Evolutionary conservation across 139 green algal genomes (phyloP), one percentile per base, ranked within the genome.

Genomic region (Chlamydomonas sp.): DNA sequence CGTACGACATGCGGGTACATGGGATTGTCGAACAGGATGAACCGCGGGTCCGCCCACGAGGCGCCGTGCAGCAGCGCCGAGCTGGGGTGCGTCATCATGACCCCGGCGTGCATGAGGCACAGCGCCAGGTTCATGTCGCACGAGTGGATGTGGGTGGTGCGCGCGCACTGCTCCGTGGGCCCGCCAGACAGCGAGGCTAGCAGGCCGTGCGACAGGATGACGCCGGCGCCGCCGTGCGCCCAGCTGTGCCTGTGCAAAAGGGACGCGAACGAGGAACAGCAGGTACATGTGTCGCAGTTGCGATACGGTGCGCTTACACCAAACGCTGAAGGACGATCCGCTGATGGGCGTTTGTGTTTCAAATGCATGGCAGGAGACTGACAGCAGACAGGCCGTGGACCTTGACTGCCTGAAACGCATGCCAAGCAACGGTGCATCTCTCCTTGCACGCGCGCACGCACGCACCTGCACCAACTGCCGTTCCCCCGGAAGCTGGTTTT

Each of bases 71-170:
- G 82, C 82, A n/a, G 60, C 9, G 82, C 82, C 2, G 16, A 63
- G n/a, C 82, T 71, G 8, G 82, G 82, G 62, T 86, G 82, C n/a
- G 82, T 86, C 20, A 86, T 63, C 71, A 79, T 86, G 69, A 63
- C 78, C 20, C 3, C 18, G 7, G 78, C 63, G 5, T 9, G 31
- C 82, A 80, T 79, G 12, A 86, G 69, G 69, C 82, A 86, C 82
- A 86, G 72, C 14, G 82, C 82, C 59, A 86, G 82, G 82, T 86
- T 86, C 82, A 86, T 86, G 82, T 86, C 82, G 9, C 82, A 86
- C 16, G 71, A 73, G 82, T 79, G 71, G 2, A 86, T 5, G 7
- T 80, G 82, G 3, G 71, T 86, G 15, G 4, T 18, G 2, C 61
- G 60, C 4, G 71, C 71, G 62, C 82, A 86, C 59, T 64, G n/a